Base-by-base conservation (phyloP, 345 rosid species). In the Populus nigra region DNA sequence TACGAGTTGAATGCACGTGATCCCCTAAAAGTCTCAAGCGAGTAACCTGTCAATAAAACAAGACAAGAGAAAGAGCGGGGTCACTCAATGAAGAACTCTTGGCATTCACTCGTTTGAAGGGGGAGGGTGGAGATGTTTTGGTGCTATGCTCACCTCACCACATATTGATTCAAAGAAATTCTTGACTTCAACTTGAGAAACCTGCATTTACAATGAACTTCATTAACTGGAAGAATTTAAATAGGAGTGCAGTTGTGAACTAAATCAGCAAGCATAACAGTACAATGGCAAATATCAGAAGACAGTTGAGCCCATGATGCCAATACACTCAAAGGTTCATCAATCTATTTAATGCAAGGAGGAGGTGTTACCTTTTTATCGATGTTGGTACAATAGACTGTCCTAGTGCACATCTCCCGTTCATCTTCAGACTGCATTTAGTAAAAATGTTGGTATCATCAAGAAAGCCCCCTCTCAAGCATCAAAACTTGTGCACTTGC, bases 381-480 rank as follows among this genome's bases (percentile, higher is more conserved):
- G 36, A 94, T 91, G 76, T 94, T 94, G 85, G 98, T 94, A 85
- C 98, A 94, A 72, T 94, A 94, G 69, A 94, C 88, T 18, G 98
- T 94, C 86, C 98, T 90, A 31, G 88, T 50, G 79, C 98, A 94
- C 96, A 91, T 94, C 87, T 94, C 97, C 75, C 97, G 89, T 84
- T 94, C 98, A 88, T 94, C 93, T 78, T 94, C 97, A 68, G 97
- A 92, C 98, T 94, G 96, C 82, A 89, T 75, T 70, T 36, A 73
- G 38, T 69, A 63, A 67, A 23, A 68, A 55, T 39, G 63, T 10
- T 59, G 29, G 6, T n/a, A 59, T 68, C 17, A 25, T 10, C 76
- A 79, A 73, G 73, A 67, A 77, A 66, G 39, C 17, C 39, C 75
- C 55, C 65, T 41, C 20, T 35, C 65, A 45, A 23, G 20, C 35